These are phyloP conservation scores for Talaromyces sp. DNA, from an alignment of 2,329 filamentous ascomycete species.

Conservation along the genomic window DNA sequence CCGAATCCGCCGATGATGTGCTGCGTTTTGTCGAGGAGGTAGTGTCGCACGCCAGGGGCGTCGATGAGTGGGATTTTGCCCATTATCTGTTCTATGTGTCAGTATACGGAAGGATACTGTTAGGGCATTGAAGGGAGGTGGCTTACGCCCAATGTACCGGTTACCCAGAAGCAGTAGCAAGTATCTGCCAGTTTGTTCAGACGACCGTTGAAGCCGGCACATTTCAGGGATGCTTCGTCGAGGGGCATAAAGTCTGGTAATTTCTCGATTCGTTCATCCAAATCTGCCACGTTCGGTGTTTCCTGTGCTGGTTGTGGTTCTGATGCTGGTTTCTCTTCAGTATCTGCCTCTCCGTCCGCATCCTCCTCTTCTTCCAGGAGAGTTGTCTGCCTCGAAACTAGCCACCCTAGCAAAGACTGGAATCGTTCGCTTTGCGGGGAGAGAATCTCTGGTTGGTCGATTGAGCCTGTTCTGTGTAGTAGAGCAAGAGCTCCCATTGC, in stretches of 20 bases:
- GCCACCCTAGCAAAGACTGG: slow-evolving; percentile 52
- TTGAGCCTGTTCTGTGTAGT: slow-evolving; percentile 59
- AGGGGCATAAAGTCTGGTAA: slow-evolving; percentile 30
- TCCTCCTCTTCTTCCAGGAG: slow-evolving; percentile 52
- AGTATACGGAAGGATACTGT: neutral
- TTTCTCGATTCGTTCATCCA: slow-evolving; percentile 29
- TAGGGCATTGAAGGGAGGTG: neutral
- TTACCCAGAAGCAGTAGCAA: slow-evolving; percentile 93
- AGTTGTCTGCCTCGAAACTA: slow-evolving; percentile 63
- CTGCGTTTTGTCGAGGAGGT: slow-evolving; percentile 81
- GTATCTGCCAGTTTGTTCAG: slow-evolving; percentile 91
- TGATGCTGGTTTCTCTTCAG: slow-evolving; percentile 17
- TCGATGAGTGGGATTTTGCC: slow-evolving; percentile 60
- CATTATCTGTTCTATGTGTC: slow-evolving; percentile 55
- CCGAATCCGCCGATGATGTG: slow-evolving; percentile 80
- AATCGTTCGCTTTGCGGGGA: slow-evolving; percentile 32
- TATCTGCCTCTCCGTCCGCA: slow-evolving; percentile 36
- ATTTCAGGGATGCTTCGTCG: slow-evolving; percentile 40
- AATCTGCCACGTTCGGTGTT: slow-evolving; percentile 19
- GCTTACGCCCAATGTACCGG: slow-evolving; percentile 58
- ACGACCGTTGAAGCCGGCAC: slow-evolving; percentile 82
- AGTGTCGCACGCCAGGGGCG: slow-evolving; percentile 63
- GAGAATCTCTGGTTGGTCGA: slow-evolving; percentile 25
- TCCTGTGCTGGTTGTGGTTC: neutral
- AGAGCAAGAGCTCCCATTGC: slow-evolving; percentile 75